A percentile compares a stretch with the other conserved stretches of the same genome.
Conservation (phyloP, 73 alveolate genomes). For the Blepharisma stoltei region DNA sequence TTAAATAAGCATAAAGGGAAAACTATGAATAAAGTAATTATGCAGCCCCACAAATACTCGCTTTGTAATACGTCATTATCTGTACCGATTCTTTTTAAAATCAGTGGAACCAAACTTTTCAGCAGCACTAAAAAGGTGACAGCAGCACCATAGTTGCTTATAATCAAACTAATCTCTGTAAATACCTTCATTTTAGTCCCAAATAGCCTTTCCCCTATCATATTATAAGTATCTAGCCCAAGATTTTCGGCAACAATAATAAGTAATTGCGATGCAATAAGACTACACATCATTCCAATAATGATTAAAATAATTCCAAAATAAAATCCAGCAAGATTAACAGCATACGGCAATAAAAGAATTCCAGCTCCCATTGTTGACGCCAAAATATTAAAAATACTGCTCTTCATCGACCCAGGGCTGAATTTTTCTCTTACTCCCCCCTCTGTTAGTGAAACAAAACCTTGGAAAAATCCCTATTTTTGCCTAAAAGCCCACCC, state of each 20-base stretch:
- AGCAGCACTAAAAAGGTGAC: slow-evolving; percentile 58
- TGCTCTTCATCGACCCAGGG: slow-evolving; percentile 60
- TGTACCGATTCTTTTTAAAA: background rate
- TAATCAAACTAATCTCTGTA: slow-evolving; percentile 38
- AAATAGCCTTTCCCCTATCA: slow-evolving; percentile 35
- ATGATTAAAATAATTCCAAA: slow-evolving; percentile 45
- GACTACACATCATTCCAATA: slow-evolving; percentile 53
- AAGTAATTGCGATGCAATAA: slow-evolving; percentile 53
- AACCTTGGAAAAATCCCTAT: too few species aligned
- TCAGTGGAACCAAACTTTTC: slow-evolving; percentile 34
- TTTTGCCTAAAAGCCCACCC: too few species aligned
- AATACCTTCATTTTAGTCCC: slow-evolving; percentile 41
- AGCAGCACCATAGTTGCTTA: slow-evolving; percentile 51
- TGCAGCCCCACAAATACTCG: slow-evolving; percentile 12
- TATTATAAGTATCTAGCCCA: slow-evolving; percentile 53
- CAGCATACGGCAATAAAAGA: slow-evolving; percentile 50
- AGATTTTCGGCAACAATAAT: slow-evolving; percentile 45
- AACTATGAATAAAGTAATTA: background rate
- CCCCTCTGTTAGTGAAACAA: too few species aligned
- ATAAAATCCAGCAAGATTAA: slow-evolving; percentile 44
- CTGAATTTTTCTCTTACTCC: slow-evolving; percentile 41
- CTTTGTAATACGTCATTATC: background rate
- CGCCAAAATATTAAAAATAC: slow-evolving; percentile 53
- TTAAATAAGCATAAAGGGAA: slow-evolving; percentile 11
- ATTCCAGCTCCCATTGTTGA: slow-evolving; percentile 73